Evolutionary conservation across 176 grass and related monocot species (phyloP), one percentile per base, ranked within the genome.

Genomic region (Ensete glaucum): DNA sequence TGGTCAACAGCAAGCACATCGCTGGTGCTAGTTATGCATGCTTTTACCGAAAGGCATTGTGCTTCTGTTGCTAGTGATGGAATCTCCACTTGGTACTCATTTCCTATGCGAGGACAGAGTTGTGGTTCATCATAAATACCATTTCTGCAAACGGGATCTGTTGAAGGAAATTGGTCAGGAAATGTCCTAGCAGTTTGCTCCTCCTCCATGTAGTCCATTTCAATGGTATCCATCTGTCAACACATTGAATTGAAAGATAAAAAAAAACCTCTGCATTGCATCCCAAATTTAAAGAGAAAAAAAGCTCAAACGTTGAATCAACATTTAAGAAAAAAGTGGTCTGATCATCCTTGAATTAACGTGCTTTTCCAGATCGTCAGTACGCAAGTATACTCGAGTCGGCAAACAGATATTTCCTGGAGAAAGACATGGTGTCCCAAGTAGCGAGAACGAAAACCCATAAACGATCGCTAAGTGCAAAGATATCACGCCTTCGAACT

Each of bases 1-100:
- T 78, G 73, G 64, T 87, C 80, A 64, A 81, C 79, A 77, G 59
- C 72, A 73, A 67, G 51, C 48, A 67, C 43, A 13, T 29, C 73
- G 43, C n/a, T 54, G 75, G 50, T 64, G 53, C 69, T 70, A 74
- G 15, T 49, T 77, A 77, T 50, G 71, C 53, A 66, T 11, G 26
- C 70, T 76, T 72, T 60, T 65, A 83, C 76, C 24, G 73, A 71
- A 67, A 11, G 2, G 13, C 25, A 60, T 70, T 85, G 73, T 66
- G 60, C 69, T 52, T 91, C 84, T 75, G 74, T 74, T 57, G n/a
- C 76, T 62, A 85, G 81, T 55, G 76, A 68, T 17, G 90, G 90
- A 70, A 98, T 82, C 83, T 85, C 88, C 64, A 84, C 90, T 79
- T 98, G 95, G 80, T 93, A 84, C 50, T 82, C 83, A 75, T 81